phyloP scores from a whole-genome alignment of 2,329 filamentous ascomycete genomes.

The Ascochyta rabiei region DNA sequence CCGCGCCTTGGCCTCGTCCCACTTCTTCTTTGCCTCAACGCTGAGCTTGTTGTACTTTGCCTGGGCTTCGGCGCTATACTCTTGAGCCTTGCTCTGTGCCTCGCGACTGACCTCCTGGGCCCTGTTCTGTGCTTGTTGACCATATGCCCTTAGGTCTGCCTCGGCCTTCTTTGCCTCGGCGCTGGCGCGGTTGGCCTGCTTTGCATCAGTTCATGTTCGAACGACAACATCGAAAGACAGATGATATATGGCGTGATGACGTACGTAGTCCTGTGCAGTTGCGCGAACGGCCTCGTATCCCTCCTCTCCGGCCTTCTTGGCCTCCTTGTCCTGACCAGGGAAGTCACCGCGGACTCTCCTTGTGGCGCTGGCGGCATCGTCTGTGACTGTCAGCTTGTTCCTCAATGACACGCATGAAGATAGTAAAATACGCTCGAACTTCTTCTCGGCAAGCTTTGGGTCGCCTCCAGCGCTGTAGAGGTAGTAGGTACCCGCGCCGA shows the following conservation, averaged over 20 bases:
- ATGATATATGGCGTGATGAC: slow-evolving; percentile 8
- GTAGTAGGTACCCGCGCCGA: slow-evolving; percentile 80
- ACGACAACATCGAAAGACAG: neutral
- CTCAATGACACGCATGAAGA: neutral
- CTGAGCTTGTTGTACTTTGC: slow-evolving; percentile 61
- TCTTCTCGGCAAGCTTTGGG: slow-evolving; percentile 81
- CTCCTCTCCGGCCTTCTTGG: slow-evolving; percentile 68
- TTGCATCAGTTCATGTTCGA: slow-evolving; percentile 21
- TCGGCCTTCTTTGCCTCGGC: slow-evolving; percentile 64
- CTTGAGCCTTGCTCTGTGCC: slow-evolving; percentile 14
- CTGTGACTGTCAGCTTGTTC: slow-evolving; percentile 55
- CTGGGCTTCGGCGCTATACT: slow-evolving; percentile 52
- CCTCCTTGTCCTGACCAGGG: slow-evolving; percentile 66
- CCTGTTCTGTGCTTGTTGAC: slow-evolving; percentile 63
- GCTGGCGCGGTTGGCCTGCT: slow-evolving; percentile 48
- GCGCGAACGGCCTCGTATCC: slow-evolving; percentile 50
- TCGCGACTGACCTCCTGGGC: slow-evolving; percentile 55
- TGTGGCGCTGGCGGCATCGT: slow-evolving; percentile 74
- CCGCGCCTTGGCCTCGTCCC: slow-evolving; percentile 65
- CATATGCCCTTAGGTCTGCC: slow-evolving; percentile 61
- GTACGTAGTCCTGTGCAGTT: slow-evolving; percentile 51
- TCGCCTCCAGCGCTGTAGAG: slow-evolving; percentile 85
- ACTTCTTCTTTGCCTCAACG: slow-evolving; percentile 63
- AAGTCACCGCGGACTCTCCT: slow-evolving; percentile 70
- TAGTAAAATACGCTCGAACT: slow-evolving; percentile 74